Evolutionary conservation across 371 early-diverging fungal species (phyloP), one percentile per base, ranked within the genome.

Genomic region (Mucor saturninus): DNA sequence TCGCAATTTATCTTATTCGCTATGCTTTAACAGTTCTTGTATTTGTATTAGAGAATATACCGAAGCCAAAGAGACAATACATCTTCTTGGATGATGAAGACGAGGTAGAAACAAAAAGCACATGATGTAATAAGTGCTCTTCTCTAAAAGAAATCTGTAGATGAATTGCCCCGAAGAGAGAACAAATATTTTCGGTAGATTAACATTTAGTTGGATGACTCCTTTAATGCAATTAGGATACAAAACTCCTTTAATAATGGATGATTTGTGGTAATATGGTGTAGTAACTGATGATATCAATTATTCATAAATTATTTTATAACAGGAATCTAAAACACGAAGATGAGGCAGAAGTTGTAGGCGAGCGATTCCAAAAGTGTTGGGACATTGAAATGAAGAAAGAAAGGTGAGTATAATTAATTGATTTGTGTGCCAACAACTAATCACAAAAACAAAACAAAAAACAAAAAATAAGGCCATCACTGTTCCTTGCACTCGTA

Each of bases 151-250:
- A n/a, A 46, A 46, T 7, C 10, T 43, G 26, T 62, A 83, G 75
- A 59, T 69, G 63, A 65, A 81, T 38, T 76, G 81, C 54, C 95
- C 94, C 4, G 97, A 97, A 67, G 89, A 86, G 15, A 84, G 80
- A 9, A 90, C 96, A 40, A 91, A 93, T 67, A 87, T 98, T 43
- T 95, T 95, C 64, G 91, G 93, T 10, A 77, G 85, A 35, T 70
- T 95, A 7, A 86, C 91, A 0, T 98, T 97, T 73, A 78, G 86
- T 40, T 98, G 98, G 98, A 93, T 98, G 89, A 89, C 91, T 40
- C 86, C 87, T 5, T 66, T 97, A 65, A 92, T 98, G 84, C 88
- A 88, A 51, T 73, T 88, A 26, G 98, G 97, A 1, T 87, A 86
- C 64, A 62, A 73, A 35, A 90, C 91, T 61, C 90, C 86, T 15